These are phyloP conservation scores for Pilatotrama ljubarskyi DNA, from an alignment of 768 basidiomycete species.

Conservation along the genomic window DNA sequence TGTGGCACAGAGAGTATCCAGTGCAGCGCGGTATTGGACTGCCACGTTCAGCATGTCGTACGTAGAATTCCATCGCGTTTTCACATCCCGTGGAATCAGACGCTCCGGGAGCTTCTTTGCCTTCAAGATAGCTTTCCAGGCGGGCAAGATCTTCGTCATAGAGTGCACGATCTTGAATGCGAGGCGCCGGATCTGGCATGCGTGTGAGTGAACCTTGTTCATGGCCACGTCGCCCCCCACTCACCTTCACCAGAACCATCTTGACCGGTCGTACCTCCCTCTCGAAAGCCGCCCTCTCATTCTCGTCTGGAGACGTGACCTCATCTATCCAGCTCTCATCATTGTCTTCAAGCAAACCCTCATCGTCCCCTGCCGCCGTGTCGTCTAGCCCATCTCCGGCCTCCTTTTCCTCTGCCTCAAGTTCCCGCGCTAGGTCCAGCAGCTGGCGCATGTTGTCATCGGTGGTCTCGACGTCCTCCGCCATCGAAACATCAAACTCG, in stretches of 20 bases:
- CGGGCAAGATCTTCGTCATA: conserved; percentile 33
- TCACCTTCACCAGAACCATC: conserved; percentile 15
- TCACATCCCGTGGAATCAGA: not conserved
- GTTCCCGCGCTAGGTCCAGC: not conserved
- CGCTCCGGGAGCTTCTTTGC: not conserved
- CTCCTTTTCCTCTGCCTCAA: not conserved
- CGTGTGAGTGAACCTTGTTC: not conserved
- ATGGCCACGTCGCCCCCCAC: not conserved
- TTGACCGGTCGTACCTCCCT: not conserved
- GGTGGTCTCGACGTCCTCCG: not conserved
- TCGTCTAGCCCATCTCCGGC: too few species aligned
- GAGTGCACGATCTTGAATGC: conserved; percentile 28
- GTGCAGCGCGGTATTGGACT: not conserved
- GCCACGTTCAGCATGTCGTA: not conserved
- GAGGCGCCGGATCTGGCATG: not conserved
- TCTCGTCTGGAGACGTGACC: not conserved
- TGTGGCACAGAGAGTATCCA: not conserved
- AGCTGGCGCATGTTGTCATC: not conserved
- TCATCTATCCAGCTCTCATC: not conserved
- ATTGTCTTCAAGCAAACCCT: not conserved
- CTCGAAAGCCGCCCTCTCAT: conserved; percentile 4
- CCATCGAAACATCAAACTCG: conserved; percentile 15
- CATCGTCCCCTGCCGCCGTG: not conserved
- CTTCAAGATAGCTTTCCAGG: not conserved
- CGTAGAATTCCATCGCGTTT: conserved; percentile 11